These are phyloP conservation scores for Apiospora saccharicola DNA, from an alignment of 2,329 filamentous ascomycete species.

Conservation along the genomic window DNA sequence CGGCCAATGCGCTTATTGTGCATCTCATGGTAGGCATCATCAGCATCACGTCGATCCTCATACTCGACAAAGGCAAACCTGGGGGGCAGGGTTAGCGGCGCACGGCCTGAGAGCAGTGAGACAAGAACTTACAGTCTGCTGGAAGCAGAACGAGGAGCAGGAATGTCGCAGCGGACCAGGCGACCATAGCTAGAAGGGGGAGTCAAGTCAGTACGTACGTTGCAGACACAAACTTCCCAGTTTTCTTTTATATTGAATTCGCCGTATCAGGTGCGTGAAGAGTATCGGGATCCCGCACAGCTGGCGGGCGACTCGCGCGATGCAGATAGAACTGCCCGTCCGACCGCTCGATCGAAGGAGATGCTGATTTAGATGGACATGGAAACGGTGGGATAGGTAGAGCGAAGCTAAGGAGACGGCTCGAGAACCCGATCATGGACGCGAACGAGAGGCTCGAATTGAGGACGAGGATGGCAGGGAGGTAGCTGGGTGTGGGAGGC, in stretches of 20 bases:
- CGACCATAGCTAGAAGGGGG: conserved; percentile 80
- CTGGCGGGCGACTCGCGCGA: conserved; percentile 47
- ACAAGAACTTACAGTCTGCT: conserved; percentile 84
- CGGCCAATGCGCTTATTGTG: conserved; percentile 98
- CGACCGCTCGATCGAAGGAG: conserved; percentile 57
- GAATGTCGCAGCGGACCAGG: conserved; percentile 97
- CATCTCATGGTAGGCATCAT: conserved; percentile 99
- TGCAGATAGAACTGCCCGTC: conserved; percentile 44
- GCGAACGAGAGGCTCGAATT: conserved; percentile 28
- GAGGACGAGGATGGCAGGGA: conserved; percentile 38
- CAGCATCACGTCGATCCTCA: conserved; percentile 96
- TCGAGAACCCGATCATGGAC: conserved; percentile 50
- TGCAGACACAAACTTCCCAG: conserved; percentile 39
- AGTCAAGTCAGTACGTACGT: conserved; percentile 53
- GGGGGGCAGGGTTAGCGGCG: neutral
- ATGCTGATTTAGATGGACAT: conserved; percentile 45
- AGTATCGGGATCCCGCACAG: conserved; percentile 43
- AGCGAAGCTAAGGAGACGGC: conserved; percentile 44
- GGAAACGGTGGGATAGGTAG: conserved; percentile 41
- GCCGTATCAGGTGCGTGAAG: conserved; percentile 41
- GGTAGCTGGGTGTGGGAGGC: conserved; percentile 36
- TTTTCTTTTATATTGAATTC: conserved; percentile 28
- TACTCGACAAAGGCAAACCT: conserved; percentile 99
- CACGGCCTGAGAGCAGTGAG: neutral
- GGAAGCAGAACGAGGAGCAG: conserved; percentile 89